These are phyloP conservation scores for Phytophthora sp. DNA, from an alignment of 352 stramenopile species.

Conservation along the genomic window DNA sequence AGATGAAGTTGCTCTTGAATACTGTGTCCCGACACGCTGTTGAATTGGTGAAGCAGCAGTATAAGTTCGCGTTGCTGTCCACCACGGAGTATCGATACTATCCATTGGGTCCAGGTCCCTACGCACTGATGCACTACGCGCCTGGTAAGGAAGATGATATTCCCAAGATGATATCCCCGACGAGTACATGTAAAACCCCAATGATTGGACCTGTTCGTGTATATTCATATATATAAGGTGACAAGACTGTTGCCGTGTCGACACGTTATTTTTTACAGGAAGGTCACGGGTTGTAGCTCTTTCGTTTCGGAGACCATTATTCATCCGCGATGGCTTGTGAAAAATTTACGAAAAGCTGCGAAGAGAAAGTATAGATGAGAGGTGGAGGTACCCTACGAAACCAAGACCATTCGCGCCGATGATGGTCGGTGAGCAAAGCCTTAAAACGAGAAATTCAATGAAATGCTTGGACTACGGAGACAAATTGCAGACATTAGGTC, in stretches of 20 bases:
- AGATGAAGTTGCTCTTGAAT: neutral
- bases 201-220: slow-evolving; percentile 11
- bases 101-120: slow-evolving; percentile 1
- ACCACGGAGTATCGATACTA: slow-evolving; percentile 1
- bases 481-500: no score
- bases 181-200: slow-evolving; percentile 10
- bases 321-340: no score
- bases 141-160: slow-evolving; percentile 1
- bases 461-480: no score
- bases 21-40: neutral
- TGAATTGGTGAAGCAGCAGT: slow-evolving; percentile 3
- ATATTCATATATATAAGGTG: slow-evolving; percentile 8
- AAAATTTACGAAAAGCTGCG: no score
- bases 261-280: slow-evolving; percentile 21
- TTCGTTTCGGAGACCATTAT: no score
- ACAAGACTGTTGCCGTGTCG: slow-evolving; percentile 11
- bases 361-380: no score
- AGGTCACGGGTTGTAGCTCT: no score
- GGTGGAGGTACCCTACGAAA: no score
- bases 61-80: neutral
- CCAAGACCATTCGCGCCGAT: no score
- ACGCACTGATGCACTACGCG: slow-evolving; percentile 15
- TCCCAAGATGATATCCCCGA: slow-evolving; percentile 3
- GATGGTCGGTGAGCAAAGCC: no score
- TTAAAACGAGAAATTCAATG: no score